These are phyloP conservation scores for Xylaria multiplex DNA, from an alignment of 2,329 filamentous ascomycete genomes.

Conservation along the genomic window DNA sequence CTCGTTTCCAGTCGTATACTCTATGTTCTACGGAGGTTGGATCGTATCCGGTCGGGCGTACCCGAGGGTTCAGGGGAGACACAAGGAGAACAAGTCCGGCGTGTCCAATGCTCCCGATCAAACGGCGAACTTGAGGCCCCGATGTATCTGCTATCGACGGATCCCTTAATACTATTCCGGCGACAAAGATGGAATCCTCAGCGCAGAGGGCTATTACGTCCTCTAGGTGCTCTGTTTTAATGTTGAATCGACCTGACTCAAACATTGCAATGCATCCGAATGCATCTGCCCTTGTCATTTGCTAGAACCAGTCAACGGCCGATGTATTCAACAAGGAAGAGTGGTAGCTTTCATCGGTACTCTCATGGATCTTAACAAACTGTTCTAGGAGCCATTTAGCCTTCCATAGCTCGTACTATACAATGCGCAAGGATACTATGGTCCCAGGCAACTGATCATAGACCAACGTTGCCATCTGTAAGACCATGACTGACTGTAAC, in stretches of 20 bases:
- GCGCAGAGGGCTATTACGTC: conserved; percentile 19
- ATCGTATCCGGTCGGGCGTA: conserved; percentile 17
- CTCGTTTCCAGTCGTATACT: conserved; percentile 10
- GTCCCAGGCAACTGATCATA: no score
- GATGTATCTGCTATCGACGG: background rate
- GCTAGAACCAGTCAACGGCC: no score
- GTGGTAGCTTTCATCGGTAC: no score
- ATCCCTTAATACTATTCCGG: conserved; percentile 15
- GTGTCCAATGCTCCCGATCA: conserved; percentile 27
- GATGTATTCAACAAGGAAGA: no score
- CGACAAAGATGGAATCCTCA: conserved; percentile 28
- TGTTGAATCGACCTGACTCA: conserved; percentile 26
- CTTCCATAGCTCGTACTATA: no score
- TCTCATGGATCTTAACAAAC: no score
- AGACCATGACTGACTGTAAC: no score
- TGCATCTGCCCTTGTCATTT: conserved; percentile 9
- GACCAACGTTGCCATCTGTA: no score
- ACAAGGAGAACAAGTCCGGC: conserved; percentile 24
- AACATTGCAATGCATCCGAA: conserved; percentile 33
- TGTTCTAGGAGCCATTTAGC: no score
- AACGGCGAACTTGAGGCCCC: conserved; percentile 18
- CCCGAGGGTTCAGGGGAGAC: conserved; percentile 12
- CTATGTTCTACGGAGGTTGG: conserved; percentile 17
- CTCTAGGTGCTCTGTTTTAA: conserved; percentile 2
- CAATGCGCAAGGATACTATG: no score